phyloP scores from a whole-genome alignment of 345 rosid genomes.

The Physaria fendleri region DNA sequence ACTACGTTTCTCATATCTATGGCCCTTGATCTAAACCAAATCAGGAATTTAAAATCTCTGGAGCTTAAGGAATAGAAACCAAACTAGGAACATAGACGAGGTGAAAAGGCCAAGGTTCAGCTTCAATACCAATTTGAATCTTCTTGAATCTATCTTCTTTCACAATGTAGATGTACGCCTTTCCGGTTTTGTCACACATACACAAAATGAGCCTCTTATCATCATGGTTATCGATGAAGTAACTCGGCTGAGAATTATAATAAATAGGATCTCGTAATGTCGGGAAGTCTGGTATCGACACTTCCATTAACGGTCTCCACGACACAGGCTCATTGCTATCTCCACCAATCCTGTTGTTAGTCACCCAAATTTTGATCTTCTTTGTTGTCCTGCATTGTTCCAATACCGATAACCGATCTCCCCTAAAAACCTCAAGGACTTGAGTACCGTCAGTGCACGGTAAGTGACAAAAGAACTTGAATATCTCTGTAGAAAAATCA shows the following conservation, averaged over 20 bases:
- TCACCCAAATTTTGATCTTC: background rate
- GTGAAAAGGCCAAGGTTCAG: background rate
- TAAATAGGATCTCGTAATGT: background rate
- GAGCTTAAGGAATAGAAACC: background rate
- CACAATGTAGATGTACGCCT: background rate
- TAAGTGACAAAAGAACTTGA: background rate
- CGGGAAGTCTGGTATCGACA: background rate
- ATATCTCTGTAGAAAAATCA: background rate
- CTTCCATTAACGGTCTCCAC: background rate
- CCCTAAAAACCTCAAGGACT: background rate
- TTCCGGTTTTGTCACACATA: background rate
- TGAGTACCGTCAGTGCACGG: background rate
- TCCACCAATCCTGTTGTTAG: background rate
- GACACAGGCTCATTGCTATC: background rate
- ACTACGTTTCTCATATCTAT: too few relatives aligned
- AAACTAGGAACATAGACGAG: conserved; percentile 7
- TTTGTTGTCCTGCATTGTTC: background rate
- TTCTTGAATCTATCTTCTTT: background rate
- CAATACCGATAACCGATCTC: background rate
- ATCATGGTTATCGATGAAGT: background rate
- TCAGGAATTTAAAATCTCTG: background rate
- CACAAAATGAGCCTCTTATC: background rate
- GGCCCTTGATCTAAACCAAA: too few relatives aligned
- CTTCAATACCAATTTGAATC: background rate
- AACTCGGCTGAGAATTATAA: background rate